Evolutionary conservation across 352 stramenopile genomes (phyloP), one percentile per base, ranked within the genome.

Genomic region (Blastocystis sp.): DNA sequence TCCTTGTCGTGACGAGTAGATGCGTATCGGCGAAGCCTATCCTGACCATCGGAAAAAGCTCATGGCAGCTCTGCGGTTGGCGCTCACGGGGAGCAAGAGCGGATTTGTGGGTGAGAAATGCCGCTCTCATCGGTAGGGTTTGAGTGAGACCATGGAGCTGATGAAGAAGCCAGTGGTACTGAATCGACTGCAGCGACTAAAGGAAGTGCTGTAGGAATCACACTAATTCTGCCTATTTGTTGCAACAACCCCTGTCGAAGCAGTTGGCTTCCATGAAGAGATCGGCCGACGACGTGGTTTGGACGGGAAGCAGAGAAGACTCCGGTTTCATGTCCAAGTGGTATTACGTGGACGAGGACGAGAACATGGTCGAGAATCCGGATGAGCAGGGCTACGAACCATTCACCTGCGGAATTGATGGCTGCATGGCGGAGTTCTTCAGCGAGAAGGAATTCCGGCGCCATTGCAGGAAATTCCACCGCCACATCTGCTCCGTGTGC

Each of bases 71-170:
- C 71, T 81, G 38, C 71, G 71, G 21, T 40, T 81, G 11, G 71
- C 40, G 43, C 24, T 81, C 28, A 81, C 71, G 28, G 71, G 71
- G 4, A 45, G 14, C 52, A 81, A 81, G 19, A 81, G 38, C 24
- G 71, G 71, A 14, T 81, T 81, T 64, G 71, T 81, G 66, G 71
- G 48, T 14, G 10, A 11, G 34, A 17, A 65, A 11, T 14, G 17
- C 24, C 3, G 28, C 7, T 81, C 7, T 65, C 21, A 81, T 43
- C 66, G 28, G 38, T 64, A 81, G 71, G 71, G 71, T 28, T 65
- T 81, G 45, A 65, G 71, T 54, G 71, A 81, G 40, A 81, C 66
- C 48, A 81, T 81, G 38, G 71, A 81, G 34, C 43, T 81, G 28
- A 81, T 81, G 11, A 54, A 54, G 24, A 81, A 81, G 45, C 40